Percentiles rank a stretch among this genome's conserved stretches.
Conservation (phyloP, 164 flowering plant genomes). For the Dillenia suffruticosa region DNA sequence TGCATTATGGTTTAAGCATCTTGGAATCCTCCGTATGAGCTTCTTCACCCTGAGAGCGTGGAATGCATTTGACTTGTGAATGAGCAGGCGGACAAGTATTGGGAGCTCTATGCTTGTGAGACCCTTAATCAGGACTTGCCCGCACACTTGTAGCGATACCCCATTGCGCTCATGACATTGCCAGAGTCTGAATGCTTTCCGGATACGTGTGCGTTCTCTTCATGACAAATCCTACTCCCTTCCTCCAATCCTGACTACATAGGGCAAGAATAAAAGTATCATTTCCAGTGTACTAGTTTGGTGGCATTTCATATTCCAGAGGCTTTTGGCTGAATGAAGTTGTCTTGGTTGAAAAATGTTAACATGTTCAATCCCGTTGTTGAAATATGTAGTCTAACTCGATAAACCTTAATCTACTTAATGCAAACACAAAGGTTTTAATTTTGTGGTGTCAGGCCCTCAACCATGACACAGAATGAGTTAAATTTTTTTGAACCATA, state of each 20-base stretch:
- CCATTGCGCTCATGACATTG: constrained; percentile 28
- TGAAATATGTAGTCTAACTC: no score
- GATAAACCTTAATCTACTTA: no score
- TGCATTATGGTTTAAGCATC: constrained; percentile 66
- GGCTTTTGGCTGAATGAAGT: no score
- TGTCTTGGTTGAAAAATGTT: no score
- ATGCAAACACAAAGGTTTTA: no score
- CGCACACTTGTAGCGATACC: constrained; percentile 60
- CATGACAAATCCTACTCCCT: constrained; percentile 38
- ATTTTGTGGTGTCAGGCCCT: no score
- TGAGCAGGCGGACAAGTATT: constrained; percentile 33
- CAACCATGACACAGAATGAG: no score
- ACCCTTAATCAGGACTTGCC: constrained; percentile 27
- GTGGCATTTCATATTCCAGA: neutral
- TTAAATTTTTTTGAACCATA: no score
- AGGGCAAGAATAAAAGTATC: neutral
- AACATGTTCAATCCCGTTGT: no score
- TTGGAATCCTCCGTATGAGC: constrained; percentile 15
- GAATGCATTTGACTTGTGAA: constrained; percentile 41
- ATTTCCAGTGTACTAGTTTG: neutral
- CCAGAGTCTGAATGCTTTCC: constrained; percentile 44
- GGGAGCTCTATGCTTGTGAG: constrained; percentile 37
- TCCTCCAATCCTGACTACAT: constrained; percentile 64
- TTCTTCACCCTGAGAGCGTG: constrained; percentile 35
- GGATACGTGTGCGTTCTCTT: constrained; percentile 54